Evolutionary conservation across 225 moss, liverwort and hornwort species (phyloP).

Genomic region (Pseudoscleropodium purum): DNA sequence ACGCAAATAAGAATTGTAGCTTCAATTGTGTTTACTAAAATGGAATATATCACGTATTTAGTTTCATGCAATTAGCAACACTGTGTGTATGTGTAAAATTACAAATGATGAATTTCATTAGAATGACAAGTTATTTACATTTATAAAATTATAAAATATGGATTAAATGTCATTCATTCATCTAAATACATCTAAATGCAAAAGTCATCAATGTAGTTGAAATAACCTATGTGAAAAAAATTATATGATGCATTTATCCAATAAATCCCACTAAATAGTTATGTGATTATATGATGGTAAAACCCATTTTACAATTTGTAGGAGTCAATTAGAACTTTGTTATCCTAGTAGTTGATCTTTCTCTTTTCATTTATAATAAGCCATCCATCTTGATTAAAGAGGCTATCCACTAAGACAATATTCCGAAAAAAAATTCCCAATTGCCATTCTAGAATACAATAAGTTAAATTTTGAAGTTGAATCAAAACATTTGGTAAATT

Average conservation of each 20-base stretch:
- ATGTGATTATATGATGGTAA: background rate
- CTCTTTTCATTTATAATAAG: background rate
- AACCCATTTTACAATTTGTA: background rate
- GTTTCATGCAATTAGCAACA: background rate
- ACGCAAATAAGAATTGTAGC: fast-evolving
- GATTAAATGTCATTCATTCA: background rate
- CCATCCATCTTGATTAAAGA: no score
- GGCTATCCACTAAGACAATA: background rate
- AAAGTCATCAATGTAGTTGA: fast-evolving
- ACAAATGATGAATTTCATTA: no score
- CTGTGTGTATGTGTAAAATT: no score
- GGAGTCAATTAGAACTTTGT: background rate
- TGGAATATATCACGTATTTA: background rate
- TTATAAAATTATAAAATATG: background rate
- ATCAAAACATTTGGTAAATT: background rate
- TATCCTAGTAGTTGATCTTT: background rate
- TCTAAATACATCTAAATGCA: background rate
- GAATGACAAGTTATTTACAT: no score
- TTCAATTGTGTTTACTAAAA: background rate
- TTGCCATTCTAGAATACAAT: background rate
- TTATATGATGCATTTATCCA: background rate
- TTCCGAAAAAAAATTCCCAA: background rate
- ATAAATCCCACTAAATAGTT: background rate
- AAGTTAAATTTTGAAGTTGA: background rate
- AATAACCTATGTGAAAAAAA: background rate